phyloP scores from a whole-genome alignment of 2,329 filamentous ascomycete genomes.

The Trichoderma pleuroti region DNA sequence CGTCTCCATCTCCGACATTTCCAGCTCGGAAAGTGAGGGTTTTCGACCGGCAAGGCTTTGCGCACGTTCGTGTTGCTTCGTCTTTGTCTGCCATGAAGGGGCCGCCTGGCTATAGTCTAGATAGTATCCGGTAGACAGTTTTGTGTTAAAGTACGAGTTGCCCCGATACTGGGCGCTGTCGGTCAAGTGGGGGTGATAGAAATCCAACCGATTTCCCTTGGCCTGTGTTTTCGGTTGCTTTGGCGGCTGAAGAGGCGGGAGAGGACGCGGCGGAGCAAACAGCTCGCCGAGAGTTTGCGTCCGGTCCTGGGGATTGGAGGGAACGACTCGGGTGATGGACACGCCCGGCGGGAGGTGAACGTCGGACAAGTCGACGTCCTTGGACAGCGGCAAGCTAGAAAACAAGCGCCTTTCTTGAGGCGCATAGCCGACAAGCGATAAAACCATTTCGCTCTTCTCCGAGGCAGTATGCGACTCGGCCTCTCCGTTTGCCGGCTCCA shows the following conservation, averaged over 20 bases:
- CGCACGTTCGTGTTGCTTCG: conserved; percentile 68
- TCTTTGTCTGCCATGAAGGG: conserved; percentile 51
- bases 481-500: conserved; percentile 39
- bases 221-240: conserved; percentile 67
- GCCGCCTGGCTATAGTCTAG: conserved; percentile 65
- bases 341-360: conserved; percentile 71
- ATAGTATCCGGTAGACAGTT: conserved; percentile 64
- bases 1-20: conserved; percentile 67
- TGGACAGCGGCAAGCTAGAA: conserved; percentile 64
- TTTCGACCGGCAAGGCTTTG: conserved; percentile 62
- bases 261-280: conserved; percentile 64
- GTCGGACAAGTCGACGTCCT: conserved; percentile 31
- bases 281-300: conserved; percentile 67
- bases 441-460: conserved; percentile 52
- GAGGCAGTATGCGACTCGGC: conserved; percentile 39
- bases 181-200: conserved; percentile 52
- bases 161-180: conserved; percentile 53
- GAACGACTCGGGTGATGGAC: conserved; percentile 41
- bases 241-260: conserved; percentile 65
- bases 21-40: conserved; percentile 52
- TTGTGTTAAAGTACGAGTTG: conserved; percentile 64
- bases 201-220: conserved; percentile 56
- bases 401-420: conserved; percentile 75
- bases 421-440: conserved; percentile 75
- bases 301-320: conserved; percentile 42